Evolutionary conservation across 2,329 filamentous ascomycete genomes (phyloP), one percentile per base, ranked within the genome.

Genomic region (Aphanoascus verrucosus): DNA sequence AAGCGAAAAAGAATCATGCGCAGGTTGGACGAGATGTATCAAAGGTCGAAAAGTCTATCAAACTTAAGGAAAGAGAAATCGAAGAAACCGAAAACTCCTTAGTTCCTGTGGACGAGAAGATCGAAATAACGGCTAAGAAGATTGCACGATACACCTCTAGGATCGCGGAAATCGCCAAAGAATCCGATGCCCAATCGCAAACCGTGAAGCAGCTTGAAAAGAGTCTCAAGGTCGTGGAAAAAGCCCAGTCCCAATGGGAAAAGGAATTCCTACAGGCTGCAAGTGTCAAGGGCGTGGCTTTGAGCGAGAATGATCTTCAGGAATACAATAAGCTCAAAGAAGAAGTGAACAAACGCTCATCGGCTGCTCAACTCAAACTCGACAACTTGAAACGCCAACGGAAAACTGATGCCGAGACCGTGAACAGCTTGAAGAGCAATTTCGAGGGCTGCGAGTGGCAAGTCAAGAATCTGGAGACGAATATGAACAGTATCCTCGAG

Each of bases 91-190:
- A 90, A 61, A 94, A 89, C 64, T 83, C 81, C 35, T 78, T 98
- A 3, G 82, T 97, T 6, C 93, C 93, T 0, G 82, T 97, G 56
- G 84, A 95, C 49, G 89, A 96, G 68, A 97, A 97, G 72, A 85
- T 98, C 38, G 79, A 83, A 48, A 84, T 94, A 57, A 86, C 85
- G 5, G 82, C 76, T 12, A 79, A 80, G 57, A 85, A 90, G 57
- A 76, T 88, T 37, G 80, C 83, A 49, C 81, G 77, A 56, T 80
- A 86, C 54, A 78, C 83, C 56, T 78, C 77, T 38, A 82, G 86
- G 55, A 83, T 89, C 46, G 77, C 80, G 2, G 80, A 82, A 20
- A 82, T 95, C 35, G 75, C 75, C 47, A 88, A 86, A 65, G 88
- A 96, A 64, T 82, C 84, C 15, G 84, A 90, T 44, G 76, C 80